Percentiles rank a stretch among this genome's conserved stretches.
Evolutionary conservation across 208 protist species (phyloP).

Genomic region (Acanthamoeba culbertsoni): DNA sequence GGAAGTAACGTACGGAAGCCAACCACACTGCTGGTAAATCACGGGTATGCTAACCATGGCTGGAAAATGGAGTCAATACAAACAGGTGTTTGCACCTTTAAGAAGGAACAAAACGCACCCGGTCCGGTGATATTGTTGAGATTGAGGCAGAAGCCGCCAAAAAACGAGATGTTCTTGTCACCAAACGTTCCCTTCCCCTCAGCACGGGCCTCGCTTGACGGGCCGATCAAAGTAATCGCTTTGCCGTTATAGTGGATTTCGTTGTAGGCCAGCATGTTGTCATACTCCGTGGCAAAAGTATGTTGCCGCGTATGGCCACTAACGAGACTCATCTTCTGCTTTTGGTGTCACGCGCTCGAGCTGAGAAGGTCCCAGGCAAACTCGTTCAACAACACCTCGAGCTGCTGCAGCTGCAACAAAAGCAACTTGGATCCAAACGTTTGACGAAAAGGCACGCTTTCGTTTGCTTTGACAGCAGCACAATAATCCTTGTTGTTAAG

Average conservation of each 20-base stretch:
- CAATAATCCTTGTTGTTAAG: too few relatives aligned
- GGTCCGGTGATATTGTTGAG: slow-evolving; percentile 2
- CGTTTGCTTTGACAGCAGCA: too few relatives aligned
- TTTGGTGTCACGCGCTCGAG: neutral
- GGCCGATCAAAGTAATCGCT: neutral
- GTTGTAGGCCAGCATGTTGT: neutral
- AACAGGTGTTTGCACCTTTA: neutral
- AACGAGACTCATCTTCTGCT: neutral
- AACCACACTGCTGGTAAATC: neutral
- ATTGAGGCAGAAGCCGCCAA: neutral
- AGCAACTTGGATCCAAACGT: too few relatives aligned
- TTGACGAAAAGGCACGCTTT: too few relatives aligned
- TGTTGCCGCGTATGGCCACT: neutral
- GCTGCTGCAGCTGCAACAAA: neutral
- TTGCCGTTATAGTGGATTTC: neutral
- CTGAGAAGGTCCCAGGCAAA: neutral
- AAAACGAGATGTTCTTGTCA: slow-evolving; percentile 15
- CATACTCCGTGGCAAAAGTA: neutral
- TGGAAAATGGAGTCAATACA: neutral
- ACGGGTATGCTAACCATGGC: neutral
- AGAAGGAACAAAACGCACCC: neutral
- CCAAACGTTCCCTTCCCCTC: slow-evolving; percentile 7
- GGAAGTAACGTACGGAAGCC: neutral
- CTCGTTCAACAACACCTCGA: neutral
- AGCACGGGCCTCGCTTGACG: neutral